Percentiles rank a stretch among this genome's conserved stretches.
phyloP scores from a whole-genome alignment of 495 filamentous ascomycete genomes.

The Parachaetomium inaequale region DNA sequence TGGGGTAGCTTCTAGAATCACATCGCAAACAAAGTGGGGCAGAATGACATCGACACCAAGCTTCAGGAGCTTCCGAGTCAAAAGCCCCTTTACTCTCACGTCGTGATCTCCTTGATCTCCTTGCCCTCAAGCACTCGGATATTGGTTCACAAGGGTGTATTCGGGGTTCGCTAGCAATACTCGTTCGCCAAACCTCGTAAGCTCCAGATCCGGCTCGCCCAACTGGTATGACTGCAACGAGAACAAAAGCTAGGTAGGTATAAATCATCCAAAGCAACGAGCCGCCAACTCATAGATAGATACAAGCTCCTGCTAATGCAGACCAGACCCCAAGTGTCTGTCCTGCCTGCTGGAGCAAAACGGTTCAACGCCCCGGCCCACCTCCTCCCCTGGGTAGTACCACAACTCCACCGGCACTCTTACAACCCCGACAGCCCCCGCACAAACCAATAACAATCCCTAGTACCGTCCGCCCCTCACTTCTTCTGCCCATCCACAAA shows the following conservation, averaged over 20 bases:
- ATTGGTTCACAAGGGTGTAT: too few relatives aligned
- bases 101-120: too few relatives aligned
- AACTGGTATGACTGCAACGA: background rate
- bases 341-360: background rate
- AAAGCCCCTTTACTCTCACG: background rate
- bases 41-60: constrained; percentile 6
- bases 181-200: too few relatives aligned
- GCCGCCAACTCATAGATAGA: background rate
- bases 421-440: background rate
- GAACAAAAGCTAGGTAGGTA: background rate
- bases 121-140: too few relatives aligned
- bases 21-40: constrained; percentile 9
- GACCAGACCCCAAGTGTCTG: background rate
- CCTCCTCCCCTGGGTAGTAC: background rate
- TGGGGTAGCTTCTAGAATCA: constrained; percentile 22
- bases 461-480: background rate
- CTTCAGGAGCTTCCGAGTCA: background rate
- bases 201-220: too few relatives aligned
- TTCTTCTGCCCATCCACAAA: constrained; percentile 77
- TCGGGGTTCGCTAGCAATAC: too few relatives aligned
- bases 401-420: background rate
- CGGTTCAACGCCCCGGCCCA: background rate
- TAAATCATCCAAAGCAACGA: background rate
- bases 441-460: background rate
- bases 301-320: background rate